Evolutionary conservation across 164 flowering plant genomes (phyloP).

Genomic region (Aristolochia fimbriata): DNA sequence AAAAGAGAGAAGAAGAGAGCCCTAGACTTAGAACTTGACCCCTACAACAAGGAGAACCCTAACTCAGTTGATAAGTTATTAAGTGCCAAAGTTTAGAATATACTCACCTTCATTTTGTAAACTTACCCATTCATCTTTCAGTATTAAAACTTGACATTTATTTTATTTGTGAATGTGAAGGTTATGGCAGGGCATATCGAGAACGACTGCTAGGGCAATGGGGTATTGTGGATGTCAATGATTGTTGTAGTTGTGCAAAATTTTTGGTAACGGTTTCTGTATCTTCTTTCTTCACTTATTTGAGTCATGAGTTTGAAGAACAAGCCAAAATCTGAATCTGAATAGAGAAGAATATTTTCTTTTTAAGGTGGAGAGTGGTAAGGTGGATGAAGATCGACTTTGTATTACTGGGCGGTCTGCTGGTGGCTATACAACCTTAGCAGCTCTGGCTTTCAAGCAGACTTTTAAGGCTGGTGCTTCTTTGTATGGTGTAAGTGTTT

Average conservation of each 20-base stretch:
- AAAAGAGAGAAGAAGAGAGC: too few relatives aligned
- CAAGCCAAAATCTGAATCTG: not conserved
- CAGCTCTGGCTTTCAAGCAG: conserved; percentile 85
- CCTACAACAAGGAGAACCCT: too few relatives aligned
- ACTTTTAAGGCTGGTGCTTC: conserved; percentile 95
- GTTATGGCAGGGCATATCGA: conserved; percentile 90
- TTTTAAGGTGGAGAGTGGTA: conserved; percentile 71
- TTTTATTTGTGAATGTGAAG: conserved; percentile 26
- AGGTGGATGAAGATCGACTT: conserved; percentile 64
- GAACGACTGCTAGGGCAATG: conserved; percentile 72
- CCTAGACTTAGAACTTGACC: too few relatives aligned
- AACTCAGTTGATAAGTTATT: too few relatives aligned
- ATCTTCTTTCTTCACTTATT: not conserved
- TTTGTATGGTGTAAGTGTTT: conserved; percentile 77
- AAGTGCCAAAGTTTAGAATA: too few relatives aligned
- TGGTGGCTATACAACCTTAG: conserved; percentile 94
- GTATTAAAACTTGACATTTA: not conserved
- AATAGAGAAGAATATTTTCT: conserved; percentile 1
- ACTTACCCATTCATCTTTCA: too few relatives aligned
- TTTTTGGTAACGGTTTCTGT: conserved; percentile 47
- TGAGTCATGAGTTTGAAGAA: not conserved
- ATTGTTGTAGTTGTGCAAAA: conserved; percentile 93
- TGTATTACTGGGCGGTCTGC: conserved; percentile 94
- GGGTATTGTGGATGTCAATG: conserved; percentile 96
- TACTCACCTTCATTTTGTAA: too few relatives aligned